Conservation (phyloP, 176 grass and related monocot genomes). For the Oryza coarctata region DNA sequence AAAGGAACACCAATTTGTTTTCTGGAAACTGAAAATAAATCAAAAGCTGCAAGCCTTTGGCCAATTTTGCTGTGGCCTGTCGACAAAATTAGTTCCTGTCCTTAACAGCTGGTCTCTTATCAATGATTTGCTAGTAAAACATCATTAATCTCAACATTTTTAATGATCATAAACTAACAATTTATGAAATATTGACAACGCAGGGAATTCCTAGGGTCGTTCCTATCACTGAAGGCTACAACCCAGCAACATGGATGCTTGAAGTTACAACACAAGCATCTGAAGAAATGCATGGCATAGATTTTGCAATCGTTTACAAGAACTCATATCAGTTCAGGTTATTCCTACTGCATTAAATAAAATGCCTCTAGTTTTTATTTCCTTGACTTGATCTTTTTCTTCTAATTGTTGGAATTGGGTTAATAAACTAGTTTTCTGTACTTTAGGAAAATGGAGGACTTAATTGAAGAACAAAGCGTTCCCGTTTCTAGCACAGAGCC, state of each 20-base stretch:
- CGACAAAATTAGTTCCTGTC: background rate
- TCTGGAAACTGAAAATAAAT: background rate
- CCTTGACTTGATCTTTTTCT: background rate
- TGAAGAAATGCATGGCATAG: constrained; percentile 59
- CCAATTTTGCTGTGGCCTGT: background rate
- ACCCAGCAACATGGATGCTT: constrained; percentile 92
- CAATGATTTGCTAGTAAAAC: background rate
- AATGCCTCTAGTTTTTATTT: background rate
- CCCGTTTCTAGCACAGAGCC: constrained; percentile 46
- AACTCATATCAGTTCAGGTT: constrained; percentile 64
- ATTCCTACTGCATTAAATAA: constrained; percentile 23
- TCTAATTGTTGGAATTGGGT: background rate
- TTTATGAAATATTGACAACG: background rate
- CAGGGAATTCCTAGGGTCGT: constrained; percentile 60
- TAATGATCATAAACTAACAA: background rate
- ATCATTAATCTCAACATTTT: background rate
- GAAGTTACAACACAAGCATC: constrained; percentile 67
- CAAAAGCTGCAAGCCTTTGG: background rate
- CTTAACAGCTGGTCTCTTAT: background rate
- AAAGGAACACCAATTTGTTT: background rate
- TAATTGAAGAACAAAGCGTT: constrained; percentile 52
- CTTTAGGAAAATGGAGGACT: constrained; percentile 49
- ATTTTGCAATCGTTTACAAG: constrained; percentile 62
- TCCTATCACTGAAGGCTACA: constrained; percentile 53
- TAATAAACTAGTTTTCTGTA: constrained; percentile 16